phyloP scores from a whole-genome alignment of 257 asterid genomes.

The Gentiana straminea region DNA sequence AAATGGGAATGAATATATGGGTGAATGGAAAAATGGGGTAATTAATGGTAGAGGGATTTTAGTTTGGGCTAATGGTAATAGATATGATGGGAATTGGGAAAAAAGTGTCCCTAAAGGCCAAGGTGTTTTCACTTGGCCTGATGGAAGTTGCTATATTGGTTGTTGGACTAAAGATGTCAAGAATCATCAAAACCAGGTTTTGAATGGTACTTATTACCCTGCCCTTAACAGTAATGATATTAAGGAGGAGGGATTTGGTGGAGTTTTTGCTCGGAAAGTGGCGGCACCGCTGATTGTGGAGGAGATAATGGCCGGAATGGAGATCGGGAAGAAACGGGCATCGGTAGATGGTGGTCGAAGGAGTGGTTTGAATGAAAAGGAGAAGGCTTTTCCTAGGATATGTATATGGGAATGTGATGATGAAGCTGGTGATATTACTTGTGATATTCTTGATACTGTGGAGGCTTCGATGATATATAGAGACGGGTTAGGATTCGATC shows the following conservation, averaged over 20 bases:
- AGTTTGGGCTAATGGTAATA: conserved; percentile 75
- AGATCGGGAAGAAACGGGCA: conserved; percentile 36
- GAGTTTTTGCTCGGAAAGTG: conserved; percentile 26
- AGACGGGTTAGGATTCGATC: conserved; percentile 38
- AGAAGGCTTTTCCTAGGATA: conserved; percentile 64
- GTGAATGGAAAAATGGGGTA: conserved; percentile 83
- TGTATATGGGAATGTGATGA: conserved; percentile 99
- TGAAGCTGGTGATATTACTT: conserved; percentile 92
- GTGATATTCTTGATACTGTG: conserved; percentile 78
- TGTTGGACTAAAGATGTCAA: conserved; percentile 47
- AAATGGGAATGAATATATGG: conserved; percentile 72
- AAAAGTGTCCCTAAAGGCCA: conserved; percentile 61
- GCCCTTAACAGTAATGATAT: conserved; percentile 26
- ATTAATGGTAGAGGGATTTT: conserved; percentile 77
- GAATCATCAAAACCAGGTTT: conserved; percentile 19
- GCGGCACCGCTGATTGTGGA: conserved; percentile 43
- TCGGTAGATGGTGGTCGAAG: conserved; percentile 39
- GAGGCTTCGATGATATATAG: conserved; percentile 72
- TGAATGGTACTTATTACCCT: conserved; percentile 76
- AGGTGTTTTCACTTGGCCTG: conserved; percentile 92
- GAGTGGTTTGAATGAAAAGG: conserved; percentile 24
- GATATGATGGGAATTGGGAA: conserved; percentile 84
- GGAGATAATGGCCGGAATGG: conserved; percentile 27
- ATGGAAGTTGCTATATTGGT: conserved; percentile 80
- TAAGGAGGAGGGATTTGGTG: conserved; percentile 20